Evolutionary conservation across 2,329 filamentous ascomycete species (phyloP), one percentile per base, ranked within the genome.

Genomic region (Cladorrhinum sp.): DNA sequence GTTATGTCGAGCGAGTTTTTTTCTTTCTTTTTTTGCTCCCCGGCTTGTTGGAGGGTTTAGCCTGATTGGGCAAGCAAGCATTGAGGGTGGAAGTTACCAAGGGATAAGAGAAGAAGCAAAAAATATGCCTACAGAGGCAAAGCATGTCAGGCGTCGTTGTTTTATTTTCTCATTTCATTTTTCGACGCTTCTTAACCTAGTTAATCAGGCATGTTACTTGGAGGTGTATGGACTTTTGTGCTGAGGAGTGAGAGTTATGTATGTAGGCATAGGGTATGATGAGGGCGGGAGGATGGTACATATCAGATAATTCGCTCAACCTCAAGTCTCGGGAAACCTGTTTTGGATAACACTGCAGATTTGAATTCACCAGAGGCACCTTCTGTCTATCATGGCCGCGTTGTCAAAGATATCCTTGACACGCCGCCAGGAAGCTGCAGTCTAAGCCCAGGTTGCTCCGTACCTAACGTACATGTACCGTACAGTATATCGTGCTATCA

Each of bases 11-110:
- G n/a, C n/a, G n/a, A n/a, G n/a, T n/a, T n/a, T n/a, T n/a, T n/a
- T n/a, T n/a, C n/a, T 58, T 58, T 61, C 52, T 36, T 42, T 55
- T 49, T 21, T 14, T 55, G 16, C 58, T 20, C n/a, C 14, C 36
- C 28, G 26, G 26, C 26, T 20, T 33, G 33, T 21, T 55, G 33
- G 8, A 36, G 14, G 12, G 26, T 30, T 30, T 30, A 30, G n/a
- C n/a, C n/a, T n/a, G n/a, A n/a, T n/a, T n/a, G 8, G 33, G 33
- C 33, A 36, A 36, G 26, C 26, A 30, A 5, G 26, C 26, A 4
- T 30, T 30, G 5, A 30, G 10, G 4, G 4, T 30, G 26, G 5
- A 30, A 30, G 26, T 30, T 30, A 30, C 4, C 26, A 30, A 10
- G 26, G 10, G 5, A 5, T 30, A 16, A 18, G 42, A 46, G 42